Percentiles rank a stretch among this genome's conserved stretches.
phyloP scores from a whole-genome alignment of 495 filamentous ascomycete species.

The Hypoxylon perforatum region DNA sequence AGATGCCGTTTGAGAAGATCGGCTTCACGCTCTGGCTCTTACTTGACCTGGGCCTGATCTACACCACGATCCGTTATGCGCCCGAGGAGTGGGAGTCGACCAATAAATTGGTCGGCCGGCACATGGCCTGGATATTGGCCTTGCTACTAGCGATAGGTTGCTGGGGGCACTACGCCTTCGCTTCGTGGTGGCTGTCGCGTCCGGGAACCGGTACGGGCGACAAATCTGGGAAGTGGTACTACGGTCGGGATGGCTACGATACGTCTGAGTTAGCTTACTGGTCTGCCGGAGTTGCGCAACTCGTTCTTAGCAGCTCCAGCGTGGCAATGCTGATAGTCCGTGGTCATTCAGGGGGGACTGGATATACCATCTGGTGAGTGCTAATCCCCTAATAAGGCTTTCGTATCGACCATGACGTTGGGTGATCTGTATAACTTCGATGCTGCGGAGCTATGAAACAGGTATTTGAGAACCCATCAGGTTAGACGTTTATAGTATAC shows the following conservation, averaged over 20 bases:
- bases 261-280: conserved; percentile 59
- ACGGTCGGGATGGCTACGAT: conserved; percentile 50
- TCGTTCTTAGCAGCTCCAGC: conserved; percentile 42
- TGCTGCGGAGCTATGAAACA: neutral
- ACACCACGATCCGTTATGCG: conserved; percentile 50
- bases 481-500: neutral
- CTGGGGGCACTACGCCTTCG: conserved; percentile 46
- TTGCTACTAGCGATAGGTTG: conserved; percentile 42
- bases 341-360: conserved; percentile 54
- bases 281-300: conserved; percentile 46
- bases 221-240: conserved; percentile 51
- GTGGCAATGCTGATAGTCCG: conserved; percentile 51
- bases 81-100: conserved; percentile 46
- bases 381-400: neutral
- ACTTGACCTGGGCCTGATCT: conserved; percentile 55
- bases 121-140: conserved; percentile 48
- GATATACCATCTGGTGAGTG: conserved; percentile 56
- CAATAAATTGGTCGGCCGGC: conserved; percentile 47
- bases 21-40: conserved; percentile 57
- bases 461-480: too few species aligned
- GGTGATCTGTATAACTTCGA: too few species aligned
- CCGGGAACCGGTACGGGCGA: conserved; percentile 35
- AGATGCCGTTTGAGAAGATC: conserved; percentile 49
- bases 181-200: conserved; percentile 53
- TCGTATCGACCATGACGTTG: neutral